Evolutionary conservation across 495 filamentous ascomycete species (phyloP).

Genomic region (Penicillium daleae): DNA sequence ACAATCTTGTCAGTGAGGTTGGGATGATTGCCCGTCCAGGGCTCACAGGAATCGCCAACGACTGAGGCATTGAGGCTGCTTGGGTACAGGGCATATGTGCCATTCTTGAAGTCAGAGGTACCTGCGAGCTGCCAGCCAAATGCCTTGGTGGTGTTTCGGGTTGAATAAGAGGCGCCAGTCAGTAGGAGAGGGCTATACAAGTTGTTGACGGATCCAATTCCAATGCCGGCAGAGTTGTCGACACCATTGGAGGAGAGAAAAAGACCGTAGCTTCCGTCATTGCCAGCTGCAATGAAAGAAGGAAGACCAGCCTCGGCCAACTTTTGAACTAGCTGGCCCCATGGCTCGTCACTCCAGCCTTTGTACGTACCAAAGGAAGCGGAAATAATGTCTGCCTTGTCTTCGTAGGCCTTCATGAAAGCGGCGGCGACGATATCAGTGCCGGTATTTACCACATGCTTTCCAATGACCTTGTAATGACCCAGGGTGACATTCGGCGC

Average conservation of each 20-base stretch:
- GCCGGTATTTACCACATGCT: neutral
- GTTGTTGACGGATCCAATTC: constrained; percentile 60
- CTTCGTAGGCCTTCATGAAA: constrained; percentile 60
- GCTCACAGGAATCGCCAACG: neutral
- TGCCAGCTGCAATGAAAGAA: constrained; percentile 56
- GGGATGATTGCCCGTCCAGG: constrained; percentile 26
- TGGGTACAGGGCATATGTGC: constrained; percentile 31
- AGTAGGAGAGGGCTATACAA: constrained; percentile 33
- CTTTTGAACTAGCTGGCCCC: constrained; percentile 11
- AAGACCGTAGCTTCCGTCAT: constrained; percentile 53
- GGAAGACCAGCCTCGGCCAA: constrained; percentile 8
- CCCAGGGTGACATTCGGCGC: constrained; percentile 58
- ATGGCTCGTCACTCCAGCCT: constrained; percentile 53
- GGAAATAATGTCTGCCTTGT: constrained; percentile 61
- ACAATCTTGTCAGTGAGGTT: constrained; percentile 56
- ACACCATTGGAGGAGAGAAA: constrained; percentile 51
- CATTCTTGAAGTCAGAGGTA: constrained; percentile 22
- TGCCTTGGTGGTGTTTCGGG: constrained; percentile 17
- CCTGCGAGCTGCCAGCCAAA: constrained; percentile 23
- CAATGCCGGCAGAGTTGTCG: constrained; percentile 50
- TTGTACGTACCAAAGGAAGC: constrained; percentile 59
- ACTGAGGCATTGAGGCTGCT: constrained; percentile 1
- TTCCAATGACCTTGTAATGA: constrained; percentile 51
- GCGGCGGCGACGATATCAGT: constrained; percentile 60
- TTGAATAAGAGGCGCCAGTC: constrained; percentile 16